Evolutionary conservation across 139 green algal species (phyloP).

Genomic region (Coccomyxa sp.): DNA sequence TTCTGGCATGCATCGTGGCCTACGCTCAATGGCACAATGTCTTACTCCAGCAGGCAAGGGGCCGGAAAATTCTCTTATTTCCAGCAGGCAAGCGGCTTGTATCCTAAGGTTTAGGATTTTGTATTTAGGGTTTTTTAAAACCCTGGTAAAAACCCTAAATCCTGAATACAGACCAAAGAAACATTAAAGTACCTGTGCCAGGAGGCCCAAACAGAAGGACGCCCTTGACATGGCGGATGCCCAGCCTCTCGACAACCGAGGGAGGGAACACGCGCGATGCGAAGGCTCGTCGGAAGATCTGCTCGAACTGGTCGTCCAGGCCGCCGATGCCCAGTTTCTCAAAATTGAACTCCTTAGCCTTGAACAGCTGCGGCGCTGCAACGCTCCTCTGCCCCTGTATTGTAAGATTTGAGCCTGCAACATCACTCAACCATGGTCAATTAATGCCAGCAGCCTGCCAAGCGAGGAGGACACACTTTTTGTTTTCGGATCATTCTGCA

Average conservation of each 20-base stretch:
- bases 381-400: constrained; percentile 72
- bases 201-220: constrained; percentile 51
- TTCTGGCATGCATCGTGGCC: no score
- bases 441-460: no score
- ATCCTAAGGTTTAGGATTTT: no score
- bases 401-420: constrained; percentile 51
- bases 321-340: constrained; percentile 96
- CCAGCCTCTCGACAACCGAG: constrained; percentile 79
- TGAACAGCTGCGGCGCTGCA: constrained; percentile 87
- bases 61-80: no score
- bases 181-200: constrained; percentile 4
- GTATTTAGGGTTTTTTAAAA: no score
- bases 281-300: constrained; percentile 95
- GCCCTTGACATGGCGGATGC: constrained; percentile 94
- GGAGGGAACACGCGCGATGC: constrained; percentile 90
- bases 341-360: constrained; percentile 93
- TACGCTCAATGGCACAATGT: no score
- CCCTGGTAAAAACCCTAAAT: no score
- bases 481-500: background rate
- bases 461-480: background rate
- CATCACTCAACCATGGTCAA: background rate
- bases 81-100: background rate
- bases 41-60: no score
- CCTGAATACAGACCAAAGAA: no score
- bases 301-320: constrained; percentile 92